Base-by-base conservation (phyloP, 202 grass and related monocot species). In the Musa balbisiana region DNA sequence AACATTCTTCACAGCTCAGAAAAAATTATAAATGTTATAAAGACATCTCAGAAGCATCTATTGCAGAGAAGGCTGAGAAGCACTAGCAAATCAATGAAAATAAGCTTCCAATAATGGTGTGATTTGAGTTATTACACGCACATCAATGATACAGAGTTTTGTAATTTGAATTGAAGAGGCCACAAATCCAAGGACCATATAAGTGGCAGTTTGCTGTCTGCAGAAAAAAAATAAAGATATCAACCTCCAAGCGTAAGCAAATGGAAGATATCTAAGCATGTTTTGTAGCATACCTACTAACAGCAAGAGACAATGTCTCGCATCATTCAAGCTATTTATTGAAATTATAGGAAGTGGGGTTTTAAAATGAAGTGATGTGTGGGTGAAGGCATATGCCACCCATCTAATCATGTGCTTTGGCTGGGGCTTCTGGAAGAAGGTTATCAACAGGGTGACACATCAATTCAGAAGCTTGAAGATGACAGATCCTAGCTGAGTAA, bases 291-390 rank as follows among this genome's bases (percentile, higher is more conserved):
- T 91, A 93, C 90, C 93, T 84, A 93, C 84, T 26, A 90, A 93
- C 58, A 97, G 71, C 70, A 93, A 72, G 62, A 97, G 89, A 70
- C 84, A 97, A 84, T 97, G 93, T 19, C 69, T 87, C 20, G 51
- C 77, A 52, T 97, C 84, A 2, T 83, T 81, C 71, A 91, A 82
- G 81, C 84, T 97, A 79, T 97, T 83, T 82, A 87, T 84, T 67
- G 84, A 84, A 89, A 97, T 83, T 81, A 90, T 67, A 51, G 80
- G 85, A 76, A 96, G 87, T 1, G 89, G 92, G 55, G 90, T 56
- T 22, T 82, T 87, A 66, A 96, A 90, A 90, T 96, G 92, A 86
- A 92, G 88, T 74, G 92, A 92, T 82, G 92, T 88, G 72, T 90
- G 89, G 53, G 90, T 87, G 70, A 80, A 93, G 62, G 88, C 84